Conservation (phyloP, 331 rosid species). For the Acacia pycnantha region DNA sequence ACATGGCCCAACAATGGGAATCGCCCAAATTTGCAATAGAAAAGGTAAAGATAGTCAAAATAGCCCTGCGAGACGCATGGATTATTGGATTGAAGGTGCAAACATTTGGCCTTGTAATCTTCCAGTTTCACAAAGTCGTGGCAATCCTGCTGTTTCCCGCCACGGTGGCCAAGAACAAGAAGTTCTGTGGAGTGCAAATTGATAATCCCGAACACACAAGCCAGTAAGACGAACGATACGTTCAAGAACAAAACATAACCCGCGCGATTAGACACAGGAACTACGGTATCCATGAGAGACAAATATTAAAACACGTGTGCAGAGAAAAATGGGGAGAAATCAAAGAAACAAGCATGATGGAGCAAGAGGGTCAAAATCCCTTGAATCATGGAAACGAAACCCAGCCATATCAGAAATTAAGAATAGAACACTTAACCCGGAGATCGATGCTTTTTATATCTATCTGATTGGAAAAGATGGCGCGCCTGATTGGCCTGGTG, state of each 20-base stretch:
- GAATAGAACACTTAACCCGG: background rate
- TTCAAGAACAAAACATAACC: slow-evolving; percentile 48
- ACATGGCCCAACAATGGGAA: slow-evolving; percentile 56
- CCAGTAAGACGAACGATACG: slow-evolving; percentile 41
- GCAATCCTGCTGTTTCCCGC: slow-evolving; percentile 32
- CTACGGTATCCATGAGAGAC: slow-evolving; percentile 30
- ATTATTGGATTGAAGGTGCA: slow-evolving; percentile 51
- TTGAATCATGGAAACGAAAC: background rate
- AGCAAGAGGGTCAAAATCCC: background rate
- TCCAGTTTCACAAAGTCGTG: slow-evolving; percentile 33
- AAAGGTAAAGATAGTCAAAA: slow-evolving; percentile 74
- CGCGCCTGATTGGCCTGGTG: background rate
- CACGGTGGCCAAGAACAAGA: slow-evolving; percentile 24
- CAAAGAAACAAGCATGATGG: slow-evolving; percentile 6
- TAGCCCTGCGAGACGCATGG: slow-evolving; percentile 81
- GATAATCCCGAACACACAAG: slow-evolving; percentile 29
- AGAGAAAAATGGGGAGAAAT: slow-evolving; percentile 25
- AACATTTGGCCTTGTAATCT: slow-evolving; percentile 62
- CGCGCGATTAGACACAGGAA: slow-evolving; percentile 33
- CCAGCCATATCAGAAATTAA: background rate
- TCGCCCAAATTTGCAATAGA: slow-evolving; percentile 72
- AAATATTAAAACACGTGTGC: slow-evolving; percentile 11
- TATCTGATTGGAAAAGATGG: background rate
- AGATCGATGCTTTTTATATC: background rate
- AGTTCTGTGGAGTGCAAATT: slow-evolving; percentile 39